Percentiles rank a stretch among this genome's conserved stretches.
phyloP scores from a whole-genome alignment of 108 stramenopile genomes.

The Cyclostephanos invisitatus region DNA sequence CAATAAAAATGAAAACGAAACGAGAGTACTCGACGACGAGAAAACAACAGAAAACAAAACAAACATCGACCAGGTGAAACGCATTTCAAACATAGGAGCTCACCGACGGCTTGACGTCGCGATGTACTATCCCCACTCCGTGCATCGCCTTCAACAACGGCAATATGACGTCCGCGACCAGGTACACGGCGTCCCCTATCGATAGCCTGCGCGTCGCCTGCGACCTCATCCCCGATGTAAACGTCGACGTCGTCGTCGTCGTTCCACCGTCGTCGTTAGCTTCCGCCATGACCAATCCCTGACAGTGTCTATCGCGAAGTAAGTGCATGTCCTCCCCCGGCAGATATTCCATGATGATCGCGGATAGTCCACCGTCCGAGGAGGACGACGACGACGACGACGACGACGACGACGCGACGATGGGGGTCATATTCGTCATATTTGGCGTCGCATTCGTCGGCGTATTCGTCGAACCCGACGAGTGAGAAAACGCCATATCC shows the following conservation, averaged over 20 bases:
- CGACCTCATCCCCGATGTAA: not conserved
- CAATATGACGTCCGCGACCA: slow-evolving; percentile 77
- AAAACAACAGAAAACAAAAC: not conserved
- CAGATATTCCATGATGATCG: slow-evolving; percentile 87
- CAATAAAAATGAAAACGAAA: not conserved
- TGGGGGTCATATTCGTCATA: not conserved
- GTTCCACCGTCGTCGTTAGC: not conserved
- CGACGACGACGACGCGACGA: not conserved
- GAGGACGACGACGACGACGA: not conserved
- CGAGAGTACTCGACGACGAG: not conserved
- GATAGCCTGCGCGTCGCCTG: slow-evolving; percentile 48
- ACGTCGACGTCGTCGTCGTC: not conserved
- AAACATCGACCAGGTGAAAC: too few species aligned
- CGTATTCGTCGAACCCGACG: not conserved
- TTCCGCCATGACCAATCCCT: slow-evolving; percentile 5
- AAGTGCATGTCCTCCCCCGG: slow-evolving; percentile 83
- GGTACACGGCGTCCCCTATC: slow-evolving; percentile 75
- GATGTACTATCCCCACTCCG: slow-evolving; percentile 75
- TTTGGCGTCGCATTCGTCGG: not conserved
- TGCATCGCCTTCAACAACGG: slow-evolving; percentile 81
- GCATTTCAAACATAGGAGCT: too few species aligned
- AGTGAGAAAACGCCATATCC: too few species aligned
- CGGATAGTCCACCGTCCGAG: slow-evolving; percentile 34
- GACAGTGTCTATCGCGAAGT: slow-evolving; percentile 62
- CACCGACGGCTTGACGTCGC: slow-evolving; percentile 82